Base-by-base conservation (phyloP, 2,329 filamentous ascomycete species). In the Xylaria hypoxylon region DNA sequence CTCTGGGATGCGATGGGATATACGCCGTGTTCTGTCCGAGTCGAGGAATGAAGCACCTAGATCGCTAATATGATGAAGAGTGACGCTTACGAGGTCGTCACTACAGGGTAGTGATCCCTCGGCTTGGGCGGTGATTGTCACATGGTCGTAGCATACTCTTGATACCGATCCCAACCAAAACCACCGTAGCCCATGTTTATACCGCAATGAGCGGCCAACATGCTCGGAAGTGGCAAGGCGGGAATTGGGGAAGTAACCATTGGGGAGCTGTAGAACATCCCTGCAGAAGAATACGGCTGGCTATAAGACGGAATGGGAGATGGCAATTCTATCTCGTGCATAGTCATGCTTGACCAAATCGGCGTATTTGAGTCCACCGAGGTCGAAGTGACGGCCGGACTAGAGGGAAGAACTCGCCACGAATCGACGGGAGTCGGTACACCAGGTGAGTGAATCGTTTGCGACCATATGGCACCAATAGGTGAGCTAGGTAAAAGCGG, bases 401-500 rank as follows among this genome's bases (percentile, higher is more conserved):
- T 97, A 61, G 95, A 97, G 52, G 94, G 92, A 62, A 97, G 84
- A 72, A 97, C 89, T 79, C 91, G 93, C 95, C 95, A 98, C 63
- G 92, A 86, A 68, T 98, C 94, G 66, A 97, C 89, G 1, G 90
- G 89, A 5, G 88, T 87, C 48, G 91, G 86, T 69, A 93, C 82
- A 47, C 86, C 86, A 62, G 88, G 85, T 63, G 90, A 86, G 64
- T 92, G 83, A 38, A 86, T 85, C 55, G 87, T 82, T 75, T 93
- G 91, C 62, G 91, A 89, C 95, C 94, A 97, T 87, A 95, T 93
- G 79, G 86, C 88, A 63, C 87, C 86, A 62, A 86, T 86, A 22
- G 91, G 89, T 53, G 93, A 94, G 84, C 92, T 97, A 68, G 94
- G 93, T 60, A 98, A 86, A 72, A 97, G 85, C 64, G 93, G 91